Evolutionary conservation across 225 moss, liverwort and hornwort genomes (phyloP).

Genomic region (Antitrichia curtipendula): DNA sequence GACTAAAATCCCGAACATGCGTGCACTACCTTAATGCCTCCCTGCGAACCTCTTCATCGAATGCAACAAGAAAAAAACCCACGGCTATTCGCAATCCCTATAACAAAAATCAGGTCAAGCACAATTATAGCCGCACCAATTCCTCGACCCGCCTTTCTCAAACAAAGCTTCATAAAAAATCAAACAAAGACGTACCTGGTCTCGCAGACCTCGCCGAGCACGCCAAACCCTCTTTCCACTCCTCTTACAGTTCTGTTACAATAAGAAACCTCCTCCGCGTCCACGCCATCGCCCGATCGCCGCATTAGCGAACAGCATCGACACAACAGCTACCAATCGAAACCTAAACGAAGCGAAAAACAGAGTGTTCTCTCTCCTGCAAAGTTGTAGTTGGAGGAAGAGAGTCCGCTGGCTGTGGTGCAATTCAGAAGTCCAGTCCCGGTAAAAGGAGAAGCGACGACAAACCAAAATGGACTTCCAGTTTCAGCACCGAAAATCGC

Average conservation of each 20-base stretch:
- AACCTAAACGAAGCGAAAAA: background rate
- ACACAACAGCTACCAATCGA: background rate
- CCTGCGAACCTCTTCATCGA: background rate
- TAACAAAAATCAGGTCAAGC: background rate
- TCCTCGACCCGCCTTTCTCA: background rate
- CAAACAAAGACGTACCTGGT: background rate
- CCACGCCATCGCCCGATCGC: conserved; percentile 11
- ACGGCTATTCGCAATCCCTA: background rate
- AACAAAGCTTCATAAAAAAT: background rate
- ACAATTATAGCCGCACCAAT: background rate
- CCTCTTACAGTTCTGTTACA: background rate
- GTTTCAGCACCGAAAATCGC: conserved; percentile 2
- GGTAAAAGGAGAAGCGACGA: background rate
- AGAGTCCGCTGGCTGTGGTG: background rate
- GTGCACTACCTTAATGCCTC: background rate
- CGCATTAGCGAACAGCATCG: background rate
- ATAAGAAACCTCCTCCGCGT: background rate
- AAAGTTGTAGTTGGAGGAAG: background rate
- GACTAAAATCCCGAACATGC: background rate
- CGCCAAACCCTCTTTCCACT: conserved; percentile 6
- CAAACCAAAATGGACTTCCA: conserved; percentile 3
- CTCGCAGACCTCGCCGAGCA: background rate
- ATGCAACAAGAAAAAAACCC: background rate
- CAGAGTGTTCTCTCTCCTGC: background rate
- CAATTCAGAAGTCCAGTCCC: conserved; percentile 6